These are phyloP conservation scores for Stephania yunnanensis DNA, from an alignment of 164 flowering plant genomes.

Conservation along the genomic window DNA sequence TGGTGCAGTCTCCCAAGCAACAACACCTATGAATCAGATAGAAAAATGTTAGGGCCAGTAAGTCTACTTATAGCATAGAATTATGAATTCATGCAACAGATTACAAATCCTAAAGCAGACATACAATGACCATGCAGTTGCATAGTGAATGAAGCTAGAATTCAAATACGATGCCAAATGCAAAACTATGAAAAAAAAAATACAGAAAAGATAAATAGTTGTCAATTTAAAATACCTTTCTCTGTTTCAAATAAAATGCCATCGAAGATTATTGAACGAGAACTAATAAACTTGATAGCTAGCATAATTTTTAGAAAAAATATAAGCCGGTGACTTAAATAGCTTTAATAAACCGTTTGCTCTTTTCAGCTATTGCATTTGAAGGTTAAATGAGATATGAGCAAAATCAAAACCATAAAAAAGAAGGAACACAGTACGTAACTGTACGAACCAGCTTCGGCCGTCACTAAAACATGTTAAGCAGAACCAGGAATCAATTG, in stretches of 20 bases:
- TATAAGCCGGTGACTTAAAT: too few species aligned
- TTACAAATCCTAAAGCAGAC: background rate
- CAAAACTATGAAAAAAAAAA: background rate
- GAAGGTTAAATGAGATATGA: background rate
- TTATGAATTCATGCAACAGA: background rate
- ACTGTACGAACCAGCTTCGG: background rate
- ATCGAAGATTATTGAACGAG: background rate
- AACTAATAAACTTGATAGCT: background rate
- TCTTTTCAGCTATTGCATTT: background rate
- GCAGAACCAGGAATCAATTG: background rate
- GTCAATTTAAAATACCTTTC: background rate
- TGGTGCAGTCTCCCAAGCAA: constrained; percentile 92
- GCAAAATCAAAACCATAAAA: background rate
- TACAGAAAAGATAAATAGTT: background rate
- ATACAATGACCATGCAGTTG: background rate
- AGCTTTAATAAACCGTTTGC: too few species aligned
- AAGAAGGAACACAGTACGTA: background rate
- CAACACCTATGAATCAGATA: constrained; percentile 48
- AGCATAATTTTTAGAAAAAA: too few species aligned
- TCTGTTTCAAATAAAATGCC: background rate
- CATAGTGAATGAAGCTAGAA: background rate
- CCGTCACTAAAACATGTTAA: background rate
- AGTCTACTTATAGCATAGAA: background rate
- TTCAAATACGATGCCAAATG: background rate
- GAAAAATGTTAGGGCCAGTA: background rate